Conservation (phyloP, 768 basidiomycete species). For the Rhodosporidiobolus sp. region DNA sequence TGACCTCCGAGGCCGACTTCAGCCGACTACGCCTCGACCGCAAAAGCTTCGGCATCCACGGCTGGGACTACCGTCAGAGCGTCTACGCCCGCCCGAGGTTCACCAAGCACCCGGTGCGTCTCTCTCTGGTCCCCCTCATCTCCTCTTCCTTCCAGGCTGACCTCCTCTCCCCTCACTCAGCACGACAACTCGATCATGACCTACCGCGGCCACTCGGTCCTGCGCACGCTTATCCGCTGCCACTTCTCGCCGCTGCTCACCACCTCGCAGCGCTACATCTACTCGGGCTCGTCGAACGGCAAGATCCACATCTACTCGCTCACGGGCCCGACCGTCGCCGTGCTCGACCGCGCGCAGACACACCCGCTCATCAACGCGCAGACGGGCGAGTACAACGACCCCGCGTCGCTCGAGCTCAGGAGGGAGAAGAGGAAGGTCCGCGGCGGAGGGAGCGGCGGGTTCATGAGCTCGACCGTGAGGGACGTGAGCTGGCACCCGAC, state of each 20-base stretch:
- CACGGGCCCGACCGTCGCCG: conserved; percentile 78
- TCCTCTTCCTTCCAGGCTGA: background rate
- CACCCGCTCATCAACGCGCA: conserved; percentile 57
- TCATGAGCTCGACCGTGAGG: conserved; percentile 63
- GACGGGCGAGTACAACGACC: conserved; percentile 54
- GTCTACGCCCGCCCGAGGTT: conserved; percentile 22
- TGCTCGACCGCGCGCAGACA: conserved; percentile 75
- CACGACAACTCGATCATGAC: conserved; percentile 54
- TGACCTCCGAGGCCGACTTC: conserved; percentile 28
- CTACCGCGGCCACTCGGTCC: conserved; percentile 83
- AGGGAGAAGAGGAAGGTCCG: conserved; percentile 14
- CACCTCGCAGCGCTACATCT: conserved; percentile 85
- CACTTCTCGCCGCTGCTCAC: conserved; percentile 92
- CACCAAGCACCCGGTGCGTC: conserved; percentile 25
- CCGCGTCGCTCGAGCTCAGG: conserved; percentile 56
- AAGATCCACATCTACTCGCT: conserved; percentile 90
- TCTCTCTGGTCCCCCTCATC: background rate
- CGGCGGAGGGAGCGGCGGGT: conserved; percentile 45
- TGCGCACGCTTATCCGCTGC: conserved; percentile 89
- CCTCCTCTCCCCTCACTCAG: background rate
- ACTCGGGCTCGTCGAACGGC: conserved; percentile 86
- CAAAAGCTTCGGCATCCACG: conserved; percentile 19
- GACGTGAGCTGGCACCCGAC: conserved; percentile 94
- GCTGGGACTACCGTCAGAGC: conserved; percentile 4
- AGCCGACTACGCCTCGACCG: conserved; percentile 24